These are phyloP conservation scores for Arthrocladium fulminans DNA, from an alignment of 2,329 filamentous ascomycete species.

Conservation along the genomic window DNA sequence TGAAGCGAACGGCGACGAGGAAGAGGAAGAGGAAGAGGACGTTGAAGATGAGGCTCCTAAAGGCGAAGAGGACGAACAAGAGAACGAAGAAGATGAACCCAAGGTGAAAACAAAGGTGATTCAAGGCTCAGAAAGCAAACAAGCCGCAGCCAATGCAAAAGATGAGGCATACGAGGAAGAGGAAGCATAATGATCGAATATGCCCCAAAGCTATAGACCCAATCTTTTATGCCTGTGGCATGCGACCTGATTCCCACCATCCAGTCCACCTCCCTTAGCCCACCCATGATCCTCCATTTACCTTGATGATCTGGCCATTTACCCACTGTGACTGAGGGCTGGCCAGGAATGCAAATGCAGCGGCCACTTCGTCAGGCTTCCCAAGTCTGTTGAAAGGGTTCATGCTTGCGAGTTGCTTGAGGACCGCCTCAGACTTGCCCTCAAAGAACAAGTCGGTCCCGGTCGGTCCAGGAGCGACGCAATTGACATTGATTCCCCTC, in stretches of 20 bases:
- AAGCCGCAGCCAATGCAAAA: slow-evolving; percentile 80
- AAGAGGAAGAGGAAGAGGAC: slow-evolving; percentile 16
- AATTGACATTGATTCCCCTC: slow-evolving; percentile 47
- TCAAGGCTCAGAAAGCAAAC: slow-evolving; percentile 45
- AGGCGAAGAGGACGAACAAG: slow-evolving; percentile 16
- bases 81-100: slow-evolving; percentile 20
- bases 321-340: slow-evolving; percentile 34
- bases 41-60: slow-evolving; percentile 16
- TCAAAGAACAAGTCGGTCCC: slow-evolving; percentile 48
- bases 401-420: slow-evolving; percentile 34
- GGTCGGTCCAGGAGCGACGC: slow-evolving; percentile 46
- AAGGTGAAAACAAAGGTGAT: slow-evolving; percentile 21
- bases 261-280: slow-evolving; percentile 1
- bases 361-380: slow-evolving; percentile 43
- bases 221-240: no score
- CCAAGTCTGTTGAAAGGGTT: slow-evolving; percentile 42
- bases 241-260: no score
- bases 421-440: slow-evolving; percentile 40
- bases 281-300: slow-evolving; percentile 35
- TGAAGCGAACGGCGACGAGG: slow-evolving; percentile 10
- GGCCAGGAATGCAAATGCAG: slow-evolving; percentile 38
- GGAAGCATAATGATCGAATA: slow-evolving; percentile 8
- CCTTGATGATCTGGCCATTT: slow-evolving; percentile 39
- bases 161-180: slow-evolving; percentile 46
- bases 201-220: no score